Evolutionary conservation across 2,329 filamentous ascomycete genomes (phyloP).

Genomic region (Penicillium aurantiogriseum): DNA sequence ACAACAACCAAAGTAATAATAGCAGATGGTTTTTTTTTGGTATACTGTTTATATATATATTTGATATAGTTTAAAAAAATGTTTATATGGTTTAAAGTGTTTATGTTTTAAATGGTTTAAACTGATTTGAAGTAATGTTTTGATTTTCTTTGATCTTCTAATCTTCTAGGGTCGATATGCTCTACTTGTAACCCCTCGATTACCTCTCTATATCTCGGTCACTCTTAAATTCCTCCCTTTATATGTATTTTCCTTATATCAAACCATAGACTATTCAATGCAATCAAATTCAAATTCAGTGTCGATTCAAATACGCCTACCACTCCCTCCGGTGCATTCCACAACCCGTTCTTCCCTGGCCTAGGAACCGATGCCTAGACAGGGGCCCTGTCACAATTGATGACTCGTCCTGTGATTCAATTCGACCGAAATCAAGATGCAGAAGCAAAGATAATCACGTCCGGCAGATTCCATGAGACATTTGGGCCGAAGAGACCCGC

Average conservation of each 20-base stretch:
- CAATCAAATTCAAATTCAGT: slow-evolving; percentile 1
- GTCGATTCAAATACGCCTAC: slow-evolving; percentile 11
- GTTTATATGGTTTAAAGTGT: background rate
- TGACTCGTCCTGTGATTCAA: slow-evolving; percentile 21
- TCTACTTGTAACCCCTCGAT: background rate
- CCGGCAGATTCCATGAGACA: slow-evolving; percentile 27
- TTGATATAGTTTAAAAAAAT: background rate
- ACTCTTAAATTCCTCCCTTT: no score
- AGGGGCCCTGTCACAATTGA: slow-evolving; percentile 20
- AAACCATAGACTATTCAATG: background rate
- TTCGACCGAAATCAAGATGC: slow-evolving; percentile 19
- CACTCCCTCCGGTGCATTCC: slow-evolving; percentile 25
- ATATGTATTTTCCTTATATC: background rate
- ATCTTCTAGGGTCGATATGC: background rate
- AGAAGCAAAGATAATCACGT: slow-evolving; percentile 22
- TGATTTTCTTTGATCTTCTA: background rate
- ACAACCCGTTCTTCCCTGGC: slow-evolving; percentile 16
- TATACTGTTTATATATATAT: background rate
- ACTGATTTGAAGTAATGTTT: background rate
- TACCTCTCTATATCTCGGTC: background rate
- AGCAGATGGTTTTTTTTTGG: background rate
- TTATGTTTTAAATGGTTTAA: background rate
- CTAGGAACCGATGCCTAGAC: slow-evolving; percentile 22
- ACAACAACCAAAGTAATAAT: slow-evolving; percentile 13
- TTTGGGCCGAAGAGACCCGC: slow-evolving; percentile 26